Percentiles rank a stretch among this genome's conserved stretches.
phyloP scores from a whole-genome alignment of 805 yeast genomes.

The Hanseniaspora singularis region DNA sequence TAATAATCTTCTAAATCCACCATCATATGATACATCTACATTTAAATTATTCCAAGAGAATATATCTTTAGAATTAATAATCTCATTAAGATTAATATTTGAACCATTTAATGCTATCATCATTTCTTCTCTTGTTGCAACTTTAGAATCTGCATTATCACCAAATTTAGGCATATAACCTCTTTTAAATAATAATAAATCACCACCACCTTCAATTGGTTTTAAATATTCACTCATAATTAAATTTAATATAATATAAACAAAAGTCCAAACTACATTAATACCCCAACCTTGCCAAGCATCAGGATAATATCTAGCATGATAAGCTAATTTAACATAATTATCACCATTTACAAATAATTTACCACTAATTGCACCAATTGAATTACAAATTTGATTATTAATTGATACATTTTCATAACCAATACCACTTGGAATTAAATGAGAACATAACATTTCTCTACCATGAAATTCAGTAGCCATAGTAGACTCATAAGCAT shows the following conservation, averaged over 20 bases:
- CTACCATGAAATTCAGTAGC: constrained; percentile 46
- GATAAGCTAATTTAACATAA: constrained; percentile 33
- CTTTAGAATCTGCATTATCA: constrained; percentile 30
- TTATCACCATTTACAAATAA: constrained; percentile 35
- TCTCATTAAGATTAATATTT: constrained; percentile 25
- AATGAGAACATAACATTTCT: constrained; percentile 38
- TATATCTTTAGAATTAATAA: constrained; percentile 36
- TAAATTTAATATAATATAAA: constrained; percentile 29
- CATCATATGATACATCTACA: constrained; percentile 52
- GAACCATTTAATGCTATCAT: constrained; percentile 29
- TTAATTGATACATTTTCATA: constrained; percentile 33
- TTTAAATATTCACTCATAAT: constrained; percentile 31
- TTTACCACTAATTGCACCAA: constrained; percentile 39
- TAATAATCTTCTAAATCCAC: constrained; percentile 45
- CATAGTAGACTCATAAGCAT: constrained; percentile 44
- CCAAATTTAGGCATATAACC: constrained; percentile 31
- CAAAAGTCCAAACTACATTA: constrained; percentile 37
- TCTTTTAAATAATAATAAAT: constrained; percentile 35
- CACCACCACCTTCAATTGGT: constrained; percentile 32
- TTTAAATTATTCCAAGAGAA: constrained; percentile 64
- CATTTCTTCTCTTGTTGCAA: constrained; percentile 32
- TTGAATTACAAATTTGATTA: constrained; percentile 40
- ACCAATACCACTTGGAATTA: constrained; percentile 46
- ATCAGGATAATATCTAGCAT: constrained; percentile 34
- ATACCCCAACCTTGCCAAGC: constrained; percentile 56